Conservation (phyloP, 2,329 filamentous ascomycete genomes). For the Macrophomina pseudophaseolina region DNA sequence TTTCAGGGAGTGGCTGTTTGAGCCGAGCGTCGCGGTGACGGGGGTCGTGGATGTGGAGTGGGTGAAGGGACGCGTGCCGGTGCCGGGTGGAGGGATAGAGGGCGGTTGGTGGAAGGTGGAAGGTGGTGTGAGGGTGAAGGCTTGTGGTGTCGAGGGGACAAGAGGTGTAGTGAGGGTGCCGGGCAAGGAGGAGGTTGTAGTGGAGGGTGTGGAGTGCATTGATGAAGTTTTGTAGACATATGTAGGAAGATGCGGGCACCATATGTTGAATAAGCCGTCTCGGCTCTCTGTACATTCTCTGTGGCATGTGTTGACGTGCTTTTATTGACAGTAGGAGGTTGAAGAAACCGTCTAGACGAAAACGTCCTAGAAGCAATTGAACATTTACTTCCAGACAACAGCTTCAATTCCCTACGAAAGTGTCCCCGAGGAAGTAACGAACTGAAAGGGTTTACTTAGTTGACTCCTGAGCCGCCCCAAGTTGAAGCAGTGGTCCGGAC, state of each 20-base stretch:
- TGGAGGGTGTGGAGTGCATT: not conserved
- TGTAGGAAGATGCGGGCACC: too few relatives aligned
- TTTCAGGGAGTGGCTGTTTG: conserved; percentile 9
- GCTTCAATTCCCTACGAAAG: not conserved
- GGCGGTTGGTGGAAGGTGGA: conserved; percentile 9
- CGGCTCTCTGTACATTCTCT: too few relatives aligned
- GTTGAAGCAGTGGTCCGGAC: too few relatives aligned
- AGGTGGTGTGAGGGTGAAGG: not conserved
- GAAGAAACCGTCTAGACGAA: not conserved
- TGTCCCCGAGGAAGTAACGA: not conserved
- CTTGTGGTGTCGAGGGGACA: conserved; percentile 9
- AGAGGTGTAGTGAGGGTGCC: conserved; percentile 10
- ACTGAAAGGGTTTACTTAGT: not conserved
- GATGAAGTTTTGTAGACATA: not conserved
- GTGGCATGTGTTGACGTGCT: not conserved
- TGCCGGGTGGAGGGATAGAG: not conserved
- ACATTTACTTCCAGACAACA: not conserved
- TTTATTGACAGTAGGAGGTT: not conserved
- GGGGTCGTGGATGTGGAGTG: conserved; percentile 7
- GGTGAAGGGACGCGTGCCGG: conserved; percentile 16
- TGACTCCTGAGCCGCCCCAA: too few relatives aligned
- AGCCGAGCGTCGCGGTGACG: conserved; percentile 3
- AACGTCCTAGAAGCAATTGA: not conserved
- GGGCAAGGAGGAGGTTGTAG: not conserved
- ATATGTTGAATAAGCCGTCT: not conserved